phyloP scores from a whole-genome alignment of 2,329 filamentous ascomycete genomes.

The Tolypocladium amazonense region DNA sequence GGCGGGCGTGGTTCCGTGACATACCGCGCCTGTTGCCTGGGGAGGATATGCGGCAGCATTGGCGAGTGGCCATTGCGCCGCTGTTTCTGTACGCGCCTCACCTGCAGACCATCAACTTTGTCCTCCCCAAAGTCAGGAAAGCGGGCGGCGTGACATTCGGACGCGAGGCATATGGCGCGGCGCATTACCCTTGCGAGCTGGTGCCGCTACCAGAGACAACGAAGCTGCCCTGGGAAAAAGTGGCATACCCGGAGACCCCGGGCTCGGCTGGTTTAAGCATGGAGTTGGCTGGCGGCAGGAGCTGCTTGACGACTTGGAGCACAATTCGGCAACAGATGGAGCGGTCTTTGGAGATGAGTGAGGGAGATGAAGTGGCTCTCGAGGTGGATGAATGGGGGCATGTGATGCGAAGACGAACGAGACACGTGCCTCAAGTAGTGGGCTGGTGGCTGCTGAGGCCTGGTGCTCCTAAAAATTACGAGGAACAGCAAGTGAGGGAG shows the following conservation, averaged over 20 bases:
- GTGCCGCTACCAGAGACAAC: conserved; percentile 8
- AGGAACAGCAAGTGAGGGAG: conserved; percentile 7
- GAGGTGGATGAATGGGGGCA: neutral
- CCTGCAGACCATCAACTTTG: conserved; percentile 13
- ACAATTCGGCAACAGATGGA: conserved; percentile 1
- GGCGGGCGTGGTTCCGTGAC: conserved; percentile 17
- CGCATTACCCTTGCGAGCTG: conserved; percentile 8
- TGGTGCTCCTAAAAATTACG: conserved; percentile 6
- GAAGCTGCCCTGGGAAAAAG: conserved; percentile 14
- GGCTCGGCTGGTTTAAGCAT: neutral
- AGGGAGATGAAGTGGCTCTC: neutral
- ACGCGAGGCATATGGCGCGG: conserved; percentile 14
- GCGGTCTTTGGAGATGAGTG: neutral
- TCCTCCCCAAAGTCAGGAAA: conserved; percentile 14
- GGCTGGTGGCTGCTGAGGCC: conserved; percentile 12
- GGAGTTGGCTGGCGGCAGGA: neutral
- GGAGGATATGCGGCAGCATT: conserved; percentile 10
- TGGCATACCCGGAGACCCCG: conserved; percentile 2
- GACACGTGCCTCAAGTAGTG: neutral
- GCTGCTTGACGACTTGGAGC: neutral
- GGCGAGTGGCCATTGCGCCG: conserved; percentile 9
- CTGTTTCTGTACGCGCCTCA: conserved; percentile 13
- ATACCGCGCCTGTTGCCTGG: conserved; percentile 11
- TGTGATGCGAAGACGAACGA: neutral
- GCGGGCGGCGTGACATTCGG: conserved; percentile 15